Base-by-base conservation (phyloP, 192 early-diverging fungal species). In the Rhizoclosmatium sp. region DNA sequence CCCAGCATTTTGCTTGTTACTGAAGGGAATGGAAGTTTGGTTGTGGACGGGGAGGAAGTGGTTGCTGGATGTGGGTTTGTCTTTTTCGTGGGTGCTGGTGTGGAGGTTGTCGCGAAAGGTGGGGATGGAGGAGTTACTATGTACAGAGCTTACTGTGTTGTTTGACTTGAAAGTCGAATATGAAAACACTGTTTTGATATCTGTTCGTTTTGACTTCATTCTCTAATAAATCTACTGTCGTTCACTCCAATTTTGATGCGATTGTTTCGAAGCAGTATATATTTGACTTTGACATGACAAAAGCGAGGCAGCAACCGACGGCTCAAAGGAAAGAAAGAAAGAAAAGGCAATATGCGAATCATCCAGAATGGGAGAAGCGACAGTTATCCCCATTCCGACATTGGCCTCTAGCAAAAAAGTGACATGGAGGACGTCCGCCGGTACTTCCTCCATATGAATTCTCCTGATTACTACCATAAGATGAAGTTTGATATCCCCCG, bases 1-100 rank as follows among this genome's bases (percentile, higher is more conserved):
- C 97, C 98, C 4, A 93, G 92, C 78, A 86, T 99, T 42, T 61
- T 99, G 31, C 88, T 99, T 75, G 95, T 94, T 0, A 94, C 92
- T 21, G 86, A 89, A 31, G 98, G 97, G 4, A 65, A 58, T 4
- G 97, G 95, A 12, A 71, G 5, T 21, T 4, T 78, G 4, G 47
- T 40, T 44, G 76, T 71, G 9, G 76, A 23, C 3, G 81, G 82
- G 40, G 68, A 75, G 16, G 10, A n/a, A 4, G 39, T 73, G 42
- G 76, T 80, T 23, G 82, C 92, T 60, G 76, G 84, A n/a, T 82
- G 86, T 31, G 95, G 95, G 3, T 88, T 87, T 61, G 92, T 97
- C 4, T 95, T 92, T 79, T 97, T 95, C 86, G 85, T 95, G 23
- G 87, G 85, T 1, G 92, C 94, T 19, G 84, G 85, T 56, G 87